A percentile compares a stretch with the other conserved stretches of the same genome.
Conservation (phyloP, 176 grass and related monocot species). For the Themeda triandra region DNA sequence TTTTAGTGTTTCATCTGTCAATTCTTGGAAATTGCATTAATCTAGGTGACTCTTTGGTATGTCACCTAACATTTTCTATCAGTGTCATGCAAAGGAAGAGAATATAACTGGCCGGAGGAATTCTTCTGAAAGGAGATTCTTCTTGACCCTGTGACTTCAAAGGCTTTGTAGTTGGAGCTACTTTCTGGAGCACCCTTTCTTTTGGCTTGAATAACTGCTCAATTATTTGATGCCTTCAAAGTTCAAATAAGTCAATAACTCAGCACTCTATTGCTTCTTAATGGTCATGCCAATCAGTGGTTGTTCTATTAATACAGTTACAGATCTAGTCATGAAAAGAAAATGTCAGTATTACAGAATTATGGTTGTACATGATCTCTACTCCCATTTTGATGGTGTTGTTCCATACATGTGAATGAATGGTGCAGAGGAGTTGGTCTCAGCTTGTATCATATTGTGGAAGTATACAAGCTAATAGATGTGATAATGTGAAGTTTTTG, state of each 20-base stretch:
- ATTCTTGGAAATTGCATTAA: background rate
- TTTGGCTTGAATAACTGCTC: background rate
- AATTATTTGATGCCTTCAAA: background rate
- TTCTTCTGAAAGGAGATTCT: background rate
- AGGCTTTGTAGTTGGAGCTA: background rate
- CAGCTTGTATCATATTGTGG: background rate
- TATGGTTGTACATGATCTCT: background rate
- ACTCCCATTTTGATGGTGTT: background rate
- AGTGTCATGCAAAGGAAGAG: background rate
- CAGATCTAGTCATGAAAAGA: background rate
- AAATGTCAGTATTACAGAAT: background rate
- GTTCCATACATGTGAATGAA: background rate
- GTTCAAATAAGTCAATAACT: background rate
- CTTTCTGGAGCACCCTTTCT: too few relatives aligned
- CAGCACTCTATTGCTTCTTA: background rate
- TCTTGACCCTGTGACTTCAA: background rate
- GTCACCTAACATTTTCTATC: conserved; percentile 5
- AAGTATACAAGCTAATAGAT: background rate
- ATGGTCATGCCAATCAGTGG: background rate
- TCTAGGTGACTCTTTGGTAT: background rate
- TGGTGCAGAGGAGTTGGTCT: background rate
- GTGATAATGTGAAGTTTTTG: background rate
- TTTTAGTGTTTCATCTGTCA: background rate
- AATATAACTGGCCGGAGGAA: background rate
- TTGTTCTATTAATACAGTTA: background rate